Evolutionary conservation across 2,329 filamentous ascomycete species (phyloP), one percentile per base, ranked within the genome.

Genomic region (Aspergillus versicolor): DNA sequence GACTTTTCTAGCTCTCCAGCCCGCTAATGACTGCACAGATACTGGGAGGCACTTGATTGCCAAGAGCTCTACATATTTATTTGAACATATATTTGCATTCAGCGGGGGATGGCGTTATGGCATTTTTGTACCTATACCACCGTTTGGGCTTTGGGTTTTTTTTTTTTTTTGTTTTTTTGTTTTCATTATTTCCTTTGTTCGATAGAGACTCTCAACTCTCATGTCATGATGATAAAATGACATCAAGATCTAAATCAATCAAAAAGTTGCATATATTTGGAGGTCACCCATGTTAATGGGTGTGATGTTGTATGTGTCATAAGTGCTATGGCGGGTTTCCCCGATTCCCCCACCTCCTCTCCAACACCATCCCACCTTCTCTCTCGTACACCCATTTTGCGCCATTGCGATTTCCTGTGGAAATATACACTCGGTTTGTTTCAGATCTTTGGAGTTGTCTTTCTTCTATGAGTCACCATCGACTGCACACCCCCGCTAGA

Each of bases 1-100:
- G 65, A 65, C 62, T 61, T 66, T 27, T 61, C 56, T 60, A 63
- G 64, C 64, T 63, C 63, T 65, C 64, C 65, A 62, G 64, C 63
- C 67, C 57, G 64, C 64, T 65, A 59, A 54, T 61, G 52, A 55
- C 56, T 58, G 58, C 62, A 65, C 61, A 48, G 51, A 62, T 58
- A 63, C 61, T 62, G 60, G 65, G 64, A 62, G 67, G 61, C 60
- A 61, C 60, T 63, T 63, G 57, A 59, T 63, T 61, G 61, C 54
- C 60, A 56, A 34, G 44, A 49, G 48, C 46, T 57, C 54, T 55
- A 34, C 38, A 41, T 37, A 22, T 54, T 50, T 49, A 19, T 54
- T 61, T 58, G 30, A 40, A 50, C 54, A 47, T 57, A 55, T 11
- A 22, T 41, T 58, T 59, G 63, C 63, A 67, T 67, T 59, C 58